Percentiles rank a stretch among this genome's conserved stretches.
Evolutionary conservation across 2,329 filamentous ascomycete species (phyloP).

Genomic region (Alternaria angustiovoidea): DNA sequence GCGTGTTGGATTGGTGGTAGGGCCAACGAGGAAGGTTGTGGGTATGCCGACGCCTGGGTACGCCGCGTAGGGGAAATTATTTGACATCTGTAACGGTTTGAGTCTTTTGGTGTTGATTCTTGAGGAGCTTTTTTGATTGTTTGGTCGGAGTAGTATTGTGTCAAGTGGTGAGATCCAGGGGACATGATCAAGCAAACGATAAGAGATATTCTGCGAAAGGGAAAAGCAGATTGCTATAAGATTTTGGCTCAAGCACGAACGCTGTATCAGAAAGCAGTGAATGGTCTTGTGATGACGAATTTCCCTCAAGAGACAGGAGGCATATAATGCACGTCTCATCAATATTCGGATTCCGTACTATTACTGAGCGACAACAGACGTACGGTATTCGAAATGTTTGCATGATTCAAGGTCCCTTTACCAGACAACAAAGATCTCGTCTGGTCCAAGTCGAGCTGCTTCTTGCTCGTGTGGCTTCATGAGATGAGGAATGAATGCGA

Average conservation of each 20-base stretch:
- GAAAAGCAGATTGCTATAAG: neutral
- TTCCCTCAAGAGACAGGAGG: neutral
- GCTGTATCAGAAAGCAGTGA: neutral
- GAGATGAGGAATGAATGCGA: neutral
- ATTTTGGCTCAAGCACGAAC: neutral
- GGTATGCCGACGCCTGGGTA: conserved; percentile 1
- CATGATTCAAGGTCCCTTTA: too few relatives aligned
- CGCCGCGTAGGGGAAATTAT: neutral
- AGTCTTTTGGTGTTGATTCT: neutral
- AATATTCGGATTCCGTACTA: too few relatives aligned
- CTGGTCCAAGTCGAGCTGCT: conserved; percentile 6
- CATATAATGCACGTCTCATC: too few relatives aligned
- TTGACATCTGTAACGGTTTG: neutral
- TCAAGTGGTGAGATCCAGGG: neutral
- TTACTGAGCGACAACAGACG: too few relatives aligned
- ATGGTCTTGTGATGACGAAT: neutral
- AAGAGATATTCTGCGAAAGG: neutral
- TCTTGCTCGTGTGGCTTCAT: conserved; percentile 14
- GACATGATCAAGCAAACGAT: neutral
- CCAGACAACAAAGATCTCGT: neutral
- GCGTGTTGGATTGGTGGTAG: neutral
- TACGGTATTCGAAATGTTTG: too few relatives aligned
- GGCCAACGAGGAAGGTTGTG: conserved; percentile 12
- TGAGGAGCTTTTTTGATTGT: too few relatives aligned
- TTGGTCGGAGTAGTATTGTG: neutral